phyloP scores from a whole-genome alignment of 805 yeast species.

The Yarrowia bubula region DNA sequence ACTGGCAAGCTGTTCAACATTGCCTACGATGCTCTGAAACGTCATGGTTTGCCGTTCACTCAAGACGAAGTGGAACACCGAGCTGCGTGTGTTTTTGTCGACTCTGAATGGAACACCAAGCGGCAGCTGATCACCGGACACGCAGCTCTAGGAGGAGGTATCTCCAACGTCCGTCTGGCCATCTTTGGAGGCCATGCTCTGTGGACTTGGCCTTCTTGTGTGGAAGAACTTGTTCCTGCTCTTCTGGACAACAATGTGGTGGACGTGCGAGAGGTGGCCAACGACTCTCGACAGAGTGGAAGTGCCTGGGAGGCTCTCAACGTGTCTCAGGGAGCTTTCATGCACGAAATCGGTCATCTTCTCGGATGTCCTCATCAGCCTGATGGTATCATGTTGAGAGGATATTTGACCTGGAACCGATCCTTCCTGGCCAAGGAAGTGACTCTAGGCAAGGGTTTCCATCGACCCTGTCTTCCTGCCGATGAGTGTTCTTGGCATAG shows the following conservation, averaged over 20 bases:
- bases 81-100: constrained; percentile 83
- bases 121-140: constrained; percentile 68
- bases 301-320: constrained; percentile 87
- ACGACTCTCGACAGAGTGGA: constrained; percentile 81
- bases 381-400: constrained; percentile 86
- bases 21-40: constrained; percentile 69
- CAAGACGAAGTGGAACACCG: constrained; percentile 53
- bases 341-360: constrained; percentile 93
- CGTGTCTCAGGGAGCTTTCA: constrained; percentile 85
- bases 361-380: constrained; percentile 92
- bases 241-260: constrained; percentile 72
- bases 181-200: constrained; percentile 92
- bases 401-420: constrained; percentile 75
- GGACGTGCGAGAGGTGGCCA: constrained; percentile 72
- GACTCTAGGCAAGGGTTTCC: constrained; percentile 26
- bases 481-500: constrained; percentile 88
- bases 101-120: constrained; percentile 74
- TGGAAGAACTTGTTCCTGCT: constrained; percentile 65
- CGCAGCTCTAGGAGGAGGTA: constrained; percentile 94
- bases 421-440: constrained; percentile 72
- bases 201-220: constrained; percentile 86
- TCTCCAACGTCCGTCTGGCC: constrained; percentile 66
- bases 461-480: constrained; percentile 43
- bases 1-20: constrained; percentile 75
- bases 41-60: constrained; percentile 55